Evolutionary conservation across 306 rosid species (phyloP), one percentile per base, ranked within the genome.

Genomic region (Begonia masoniana): DNA sequence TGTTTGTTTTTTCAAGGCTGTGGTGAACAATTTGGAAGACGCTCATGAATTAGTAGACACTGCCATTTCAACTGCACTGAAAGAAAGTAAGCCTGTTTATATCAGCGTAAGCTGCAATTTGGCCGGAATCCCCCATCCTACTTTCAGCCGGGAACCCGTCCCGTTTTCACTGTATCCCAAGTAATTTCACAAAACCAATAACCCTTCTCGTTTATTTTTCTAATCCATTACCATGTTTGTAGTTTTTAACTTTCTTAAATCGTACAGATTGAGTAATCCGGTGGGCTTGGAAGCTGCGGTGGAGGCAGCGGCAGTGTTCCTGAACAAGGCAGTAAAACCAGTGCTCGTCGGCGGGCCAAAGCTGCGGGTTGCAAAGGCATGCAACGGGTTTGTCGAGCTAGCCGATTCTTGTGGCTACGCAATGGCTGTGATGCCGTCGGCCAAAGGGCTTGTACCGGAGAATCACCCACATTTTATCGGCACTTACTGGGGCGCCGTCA

Each of bases 321-420:
- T 81, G 62, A 77, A 77, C 73, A 81, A 81, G 62, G 88, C 84
- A 9, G 88, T 81, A 50, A 81, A 81, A 35, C 88, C 88, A n/a
- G 88, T 77, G 2, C 66, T 81, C 7, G 79, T 81, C 0, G 84
- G 79, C 31, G 88, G 84, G 43, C 88, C 84, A n/a, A 81, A 81
- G 56, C 16, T 81, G 61, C 68, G 88, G 49, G 81, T 77, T 47
- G 73, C 87, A 1, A 74, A 80, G 61, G 87, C 81, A 9, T 0
- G 39, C 36, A 58, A 68, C 1, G 68, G 83, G 10, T 74, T 77
- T 61, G 61, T 66, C 56, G 76, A 74, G 21, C 70, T 77, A 7
- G 87, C 83, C 24, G 78, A 80, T 71, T 71, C 76, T 60, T 47
- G 68, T 61, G 83, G 81, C 7, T 77, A 71, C 57, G 66, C 87